Conservation (phyloP, 2,329 filamentous ascomycete species). For the Akanthomyces muscarius region DNA sequence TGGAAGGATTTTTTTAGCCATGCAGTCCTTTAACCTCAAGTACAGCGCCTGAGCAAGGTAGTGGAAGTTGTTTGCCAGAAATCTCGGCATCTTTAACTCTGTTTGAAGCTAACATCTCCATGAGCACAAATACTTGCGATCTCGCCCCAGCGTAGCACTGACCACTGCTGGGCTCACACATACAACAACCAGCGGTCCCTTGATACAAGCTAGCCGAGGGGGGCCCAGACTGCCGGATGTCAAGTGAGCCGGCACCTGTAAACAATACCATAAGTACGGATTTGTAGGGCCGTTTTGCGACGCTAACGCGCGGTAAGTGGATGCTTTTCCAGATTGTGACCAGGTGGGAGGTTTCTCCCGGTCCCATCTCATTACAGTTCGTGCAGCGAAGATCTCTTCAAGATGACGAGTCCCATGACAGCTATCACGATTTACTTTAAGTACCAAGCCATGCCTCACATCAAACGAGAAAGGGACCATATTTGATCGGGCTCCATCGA, state of each 20-base stretch:
- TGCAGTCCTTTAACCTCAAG: background rate
- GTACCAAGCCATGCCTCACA: background rate
- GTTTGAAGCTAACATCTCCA: background rate
- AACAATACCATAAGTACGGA: background rate
- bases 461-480: background rate
- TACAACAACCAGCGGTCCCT: background rate
- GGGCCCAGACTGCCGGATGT: background rate
- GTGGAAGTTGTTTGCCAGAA: background rate
- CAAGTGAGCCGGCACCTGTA: background rate
- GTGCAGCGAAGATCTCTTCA: constrained; percentile 7
- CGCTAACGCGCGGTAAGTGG: constrained; percentile 1
- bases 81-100: background rate
- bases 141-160: background rate
- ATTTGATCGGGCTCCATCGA: background rate
- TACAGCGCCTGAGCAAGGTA: no score
- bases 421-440: background rate
- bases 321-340: background rate
- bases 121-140: background rate
- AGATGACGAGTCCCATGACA: background rate
- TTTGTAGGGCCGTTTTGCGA: background rate
- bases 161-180: background rate
- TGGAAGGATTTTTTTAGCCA: background rate
- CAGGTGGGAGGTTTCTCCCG: background rate
- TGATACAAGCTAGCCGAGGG: background rate
- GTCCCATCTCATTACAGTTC: background rate